These are phyloP conservation scores for Marasmius fiardii DNA, from an alignment of 1,284 basidiomycete species.

Conservation along the genomic window DNA sequence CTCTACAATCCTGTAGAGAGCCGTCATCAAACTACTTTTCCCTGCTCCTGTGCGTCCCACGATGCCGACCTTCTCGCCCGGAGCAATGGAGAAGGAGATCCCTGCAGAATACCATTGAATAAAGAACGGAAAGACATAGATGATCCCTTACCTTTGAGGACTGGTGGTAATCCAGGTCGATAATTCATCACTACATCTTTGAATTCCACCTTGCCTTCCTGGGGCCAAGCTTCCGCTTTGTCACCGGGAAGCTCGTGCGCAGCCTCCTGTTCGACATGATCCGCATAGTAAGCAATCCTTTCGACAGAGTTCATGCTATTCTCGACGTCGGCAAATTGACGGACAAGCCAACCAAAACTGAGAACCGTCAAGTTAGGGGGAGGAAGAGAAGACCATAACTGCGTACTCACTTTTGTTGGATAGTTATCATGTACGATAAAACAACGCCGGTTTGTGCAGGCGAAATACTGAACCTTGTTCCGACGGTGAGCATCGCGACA, in stretches of 20 bases:
- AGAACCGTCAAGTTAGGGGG: conserved; percentile 1
- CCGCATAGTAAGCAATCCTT: conserved; percentile 78
- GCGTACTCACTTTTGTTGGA: conserved; percentile 53
- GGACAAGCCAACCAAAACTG: conserved; percentile 81
- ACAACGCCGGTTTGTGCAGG: conserved; percentile 77
- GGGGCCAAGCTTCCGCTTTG: conserved; percentile 68
- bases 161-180: conserved; percentile 66
- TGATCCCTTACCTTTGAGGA: conserved; percentile 48
- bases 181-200: conserved; percentile 66
- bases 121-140: background rate
- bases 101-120: conserved; percentile 14
- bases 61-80: conserved; percentile 86
- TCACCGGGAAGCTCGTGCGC: conserved; percentile 60
- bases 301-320: conserved; percentile 94
- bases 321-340: conserved; percentile 83
- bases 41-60: conserved; percentile 82
- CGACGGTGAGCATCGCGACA: conserved; percentile 79
- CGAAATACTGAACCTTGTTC: conserved; percentile 69
- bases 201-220: conserved; percentile 56
- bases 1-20: conserved; percentile 61
- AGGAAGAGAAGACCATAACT: conserved; percentile 10
- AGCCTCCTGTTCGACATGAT: conserved; percentile 75
- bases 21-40: conserved; percentile 45
- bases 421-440: conserved; percentile 74
- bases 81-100: conserved; percentile 58